Evolutionary conservation across 2,329 filamentous ascomycete genomes (phyloP), one percentile per base, ranked within the genome.

Genomic region (Alternaria arborescens): DNA sequence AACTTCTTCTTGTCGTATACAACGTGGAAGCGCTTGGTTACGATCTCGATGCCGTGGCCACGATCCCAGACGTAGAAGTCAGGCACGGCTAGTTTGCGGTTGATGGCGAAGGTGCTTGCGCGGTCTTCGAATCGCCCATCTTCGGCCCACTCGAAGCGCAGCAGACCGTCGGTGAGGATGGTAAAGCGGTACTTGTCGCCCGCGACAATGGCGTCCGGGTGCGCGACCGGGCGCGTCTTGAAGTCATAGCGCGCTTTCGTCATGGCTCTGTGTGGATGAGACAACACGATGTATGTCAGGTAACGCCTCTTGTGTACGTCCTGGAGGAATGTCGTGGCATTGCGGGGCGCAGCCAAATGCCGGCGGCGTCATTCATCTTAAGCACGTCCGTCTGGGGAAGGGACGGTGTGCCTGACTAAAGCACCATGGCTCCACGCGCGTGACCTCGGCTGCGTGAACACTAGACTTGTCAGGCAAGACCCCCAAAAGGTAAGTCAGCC

Each of bases 91-190:
- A 85, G 78, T 11, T 79, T 74, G 26, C 87, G 81, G 63, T 86
- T 84, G 57, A 86, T 79, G n/a, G 87, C 88, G 69, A 89, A 87
- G 10, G 84, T 85, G 0, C 86, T 89, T 0, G 86, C 84, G 5
- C 87, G 83, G 70, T 90, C 87, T 70, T 89, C 88, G 66, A 89
- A 90, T 34, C 78, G 69, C 50, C 84, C 82, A 62, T 89, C 87
- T 11, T 81, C 78, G 0, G 87, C 83, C 86, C 86, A 90, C 76
- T 89, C 87, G 62, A 86, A 88, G 32, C 88, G 85, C 28, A 89
- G 64, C 2, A 89, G 78, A 2, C 83, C 79, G 52, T 87, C 83
- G 10, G 82, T 83, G 48, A 90, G 79, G 47, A 89, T 65, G 8
- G 85, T 88, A 71, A 89, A 89, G 55, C 87, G 85, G 73, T 86